phyloP scores from a whole-genome alignment of 129 eudicot species.

The Gnaphalium uliginosum region DNA sequence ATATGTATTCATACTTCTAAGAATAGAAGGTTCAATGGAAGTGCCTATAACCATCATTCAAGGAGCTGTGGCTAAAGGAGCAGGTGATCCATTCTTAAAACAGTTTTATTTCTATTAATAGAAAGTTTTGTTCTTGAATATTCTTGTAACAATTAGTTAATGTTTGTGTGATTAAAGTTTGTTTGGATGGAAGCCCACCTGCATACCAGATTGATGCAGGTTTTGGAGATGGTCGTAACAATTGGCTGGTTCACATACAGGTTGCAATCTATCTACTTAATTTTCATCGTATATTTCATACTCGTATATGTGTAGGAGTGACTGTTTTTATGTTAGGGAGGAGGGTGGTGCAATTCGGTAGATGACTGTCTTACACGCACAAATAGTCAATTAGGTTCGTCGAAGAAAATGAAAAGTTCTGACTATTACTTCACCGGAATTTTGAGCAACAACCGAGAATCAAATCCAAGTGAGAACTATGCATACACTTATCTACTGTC shows the following conservation, averaged over 20 bases:
- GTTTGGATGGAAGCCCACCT: slow-evolving; percentile 67
- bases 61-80: slow-evolving; percentile 55
- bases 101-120: slow-evolving; percentile 11
- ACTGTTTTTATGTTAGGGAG: slow-evolving; percentile 48
- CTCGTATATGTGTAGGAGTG: too few species aligned
- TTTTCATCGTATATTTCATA: not conserved
- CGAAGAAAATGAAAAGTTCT: slow-evolving; percentile 39
- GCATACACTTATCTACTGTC: too few species aligned
- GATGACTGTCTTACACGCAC: slow-evolving; percentile 33
- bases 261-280: slow-evolving; percentile 16
- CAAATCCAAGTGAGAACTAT: slow-evolving; percentile 42
- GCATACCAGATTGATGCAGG: slow-evolving; percentile 52
- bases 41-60: slow-evolving; percentile 36
- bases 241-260: slow-evolving; percentile 60
- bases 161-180: slow-evolving; percentile 35
- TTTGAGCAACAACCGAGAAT: slow-evolving; percentile 36
- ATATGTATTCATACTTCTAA: slow-evolving; percentile 23
- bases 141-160: not conserved
- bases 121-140: slow-evolving; percentile 2
- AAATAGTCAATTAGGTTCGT: slow-evolving; percentile 37
- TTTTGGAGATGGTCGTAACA: slow-evolving; percentile 39
- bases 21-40: slow-evolving; percentile 32
- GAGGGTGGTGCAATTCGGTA: slow-evolving; percentile 51
- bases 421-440: slow-evolving; percentile 47
- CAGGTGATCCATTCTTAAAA: slow-evolving; percentile 28